phyloP scores from a whole-genome alignment of 2,329 filamentous ascomycete species.

The Furcasterigmium furcatum region DNA sequence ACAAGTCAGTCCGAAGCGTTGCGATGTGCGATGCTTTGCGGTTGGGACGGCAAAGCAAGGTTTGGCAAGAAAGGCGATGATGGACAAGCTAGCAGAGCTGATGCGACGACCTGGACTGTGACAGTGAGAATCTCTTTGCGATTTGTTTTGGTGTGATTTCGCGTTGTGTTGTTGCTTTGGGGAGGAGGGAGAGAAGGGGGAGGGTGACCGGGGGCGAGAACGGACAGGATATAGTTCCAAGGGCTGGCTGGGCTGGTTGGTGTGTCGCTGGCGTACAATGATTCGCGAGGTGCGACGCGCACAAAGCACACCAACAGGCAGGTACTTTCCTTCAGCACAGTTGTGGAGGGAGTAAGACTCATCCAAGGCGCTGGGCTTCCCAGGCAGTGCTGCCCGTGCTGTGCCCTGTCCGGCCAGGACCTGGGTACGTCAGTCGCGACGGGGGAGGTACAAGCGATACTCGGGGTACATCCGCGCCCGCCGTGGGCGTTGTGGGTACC shows the following conservation, averaged over 20 bases:
- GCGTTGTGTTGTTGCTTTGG: slow-evolving; percentile 47
- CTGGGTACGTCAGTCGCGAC: slow-evolving; percentile 1
- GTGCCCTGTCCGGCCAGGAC: too few species aligned
- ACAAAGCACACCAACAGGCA: neutral
- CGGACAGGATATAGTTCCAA: slow-evolving; percentile 6
- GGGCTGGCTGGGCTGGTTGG: slow-evolving; percentile 6
- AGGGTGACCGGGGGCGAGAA: slow-evolving; percentile 27
- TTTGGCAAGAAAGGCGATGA: slow-evolving; percentile 18
- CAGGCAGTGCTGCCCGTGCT: too few species aligned
- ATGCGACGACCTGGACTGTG: slow-evolving; percentile 58
- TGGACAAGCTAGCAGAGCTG: slow-evolving; percentile 44
- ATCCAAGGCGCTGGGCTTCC: too few species aligned
- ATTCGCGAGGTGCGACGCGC: slow-evolving; percentile 1
- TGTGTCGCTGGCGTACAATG: neutral
- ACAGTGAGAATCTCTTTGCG: slow-evolving; percentile 53
- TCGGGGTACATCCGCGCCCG: neutral
- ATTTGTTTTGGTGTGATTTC: slow-evolving; percentile 38
- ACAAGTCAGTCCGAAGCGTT: slow-evolving; percentile 5
- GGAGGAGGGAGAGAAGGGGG: slow-evolving; percentile 30
- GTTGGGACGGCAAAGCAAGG: slow-evolving; percentile 15
- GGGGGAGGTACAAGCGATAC: neutral
- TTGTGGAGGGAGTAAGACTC: too few species aligned
- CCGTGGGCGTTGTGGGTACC: neutral
- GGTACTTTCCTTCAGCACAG: too few species aligned
- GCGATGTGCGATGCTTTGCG: slow-evolving; percentile 20